Percentiles rank a stretch among this genome's conserved stretches.
These are phyloP conservation scores for Clausena lansium DNA, from an alignment of 345 rosid species.

Conservation along the genomic window DNA sequence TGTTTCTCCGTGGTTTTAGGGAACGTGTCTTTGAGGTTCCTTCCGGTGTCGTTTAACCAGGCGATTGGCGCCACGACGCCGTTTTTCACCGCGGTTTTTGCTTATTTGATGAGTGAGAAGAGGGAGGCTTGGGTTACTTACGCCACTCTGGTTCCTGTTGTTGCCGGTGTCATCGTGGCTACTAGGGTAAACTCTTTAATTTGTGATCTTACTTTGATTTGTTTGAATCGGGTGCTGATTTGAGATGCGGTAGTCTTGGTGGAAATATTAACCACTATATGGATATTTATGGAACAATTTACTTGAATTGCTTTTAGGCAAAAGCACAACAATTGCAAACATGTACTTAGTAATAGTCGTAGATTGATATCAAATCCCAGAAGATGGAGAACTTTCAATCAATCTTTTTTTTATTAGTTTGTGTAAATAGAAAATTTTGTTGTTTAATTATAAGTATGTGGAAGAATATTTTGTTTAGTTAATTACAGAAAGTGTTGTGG, in stretches of 20 bases:
- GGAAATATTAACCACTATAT: no score
- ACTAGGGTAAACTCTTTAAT: conserved; percentile 43
- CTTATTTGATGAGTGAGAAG: conserved; percentile 50
- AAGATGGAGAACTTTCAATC: no score
- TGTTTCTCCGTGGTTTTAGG: conserved; percentile 71
- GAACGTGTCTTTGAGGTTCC: conserved; percentile 52
- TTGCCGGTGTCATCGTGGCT: conserved; percentile 72
- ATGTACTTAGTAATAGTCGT: no score
- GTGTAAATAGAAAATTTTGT: neutral
- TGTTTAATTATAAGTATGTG: no score
- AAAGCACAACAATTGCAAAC: no score
- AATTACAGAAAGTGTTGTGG: neutral
- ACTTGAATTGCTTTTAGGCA: no score
- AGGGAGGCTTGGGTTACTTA: conserved; percentile 67
- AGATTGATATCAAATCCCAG: neutral
- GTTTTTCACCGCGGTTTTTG: conserved; percentile 67
- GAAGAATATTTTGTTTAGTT: no score
- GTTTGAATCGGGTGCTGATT: no score
- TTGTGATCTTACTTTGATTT: no score
- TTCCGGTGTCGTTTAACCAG: conserved; percentile 75
- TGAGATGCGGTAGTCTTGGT: no score
- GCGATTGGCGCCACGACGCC: conserved; percentile 75
- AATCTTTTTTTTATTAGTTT: neutral
- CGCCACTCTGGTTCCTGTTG: conserved; percentile 60
- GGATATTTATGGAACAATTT: no score